A percentile compares a stretch with the other conserved stretches of the same genome.
Conservation (phyloP, 192 early-diverging fungal species). For the Dissophora globulifera region DNA sequence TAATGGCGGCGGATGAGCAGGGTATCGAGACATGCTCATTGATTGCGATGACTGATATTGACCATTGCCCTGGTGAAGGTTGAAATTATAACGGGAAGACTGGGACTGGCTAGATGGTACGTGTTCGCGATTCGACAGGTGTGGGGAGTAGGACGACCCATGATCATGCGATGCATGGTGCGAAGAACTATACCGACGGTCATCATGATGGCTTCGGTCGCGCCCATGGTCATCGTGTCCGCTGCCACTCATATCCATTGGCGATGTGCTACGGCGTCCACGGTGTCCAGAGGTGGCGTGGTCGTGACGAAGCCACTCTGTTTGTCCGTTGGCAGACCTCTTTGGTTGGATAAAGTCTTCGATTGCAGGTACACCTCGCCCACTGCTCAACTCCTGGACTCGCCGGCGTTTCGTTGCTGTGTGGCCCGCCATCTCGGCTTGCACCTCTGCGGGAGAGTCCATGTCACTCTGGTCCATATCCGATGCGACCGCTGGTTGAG, state of each 20-base stretch:
- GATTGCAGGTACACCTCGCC: conserved; percentile 54
- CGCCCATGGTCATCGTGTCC: conserved; percentile 4
- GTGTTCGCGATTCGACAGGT: neutral
- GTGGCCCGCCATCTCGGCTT: conserved; percentile 10
- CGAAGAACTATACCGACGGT: neutral
- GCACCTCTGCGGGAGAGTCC: neutral
- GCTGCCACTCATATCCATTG: conserved; percentile 30
- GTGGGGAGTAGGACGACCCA: conserved; percentile 11
- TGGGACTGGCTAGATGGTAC: neutral
- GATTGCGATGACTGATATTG: conserved; percentile 38
- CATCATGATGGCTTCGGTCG: neutral
- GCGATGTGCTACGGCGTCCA: conserved; percentile 34
- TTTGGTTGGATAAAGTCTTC: conserved; percentile 64
- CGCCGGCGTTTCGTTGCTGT: conserved; percentile 30
- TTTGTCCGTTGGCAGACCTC: conserved; percentile 48
- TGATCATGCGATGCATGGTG: conserved; percentile 2
- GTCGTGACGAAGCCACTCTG: conserved; percentile 29
- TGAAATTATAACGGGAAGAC: conserved; percentile 12
- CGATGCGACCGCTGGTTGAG: neutral
- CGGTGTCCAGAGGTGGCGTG: too few relatives aligned
- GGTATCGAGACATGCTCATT: conserved; percentile 46
- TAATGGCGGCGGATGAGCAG: conserved; percentile 3
- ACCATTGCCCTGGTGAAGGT: conserved; percentile 23
- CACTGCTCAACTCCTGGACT: conserved; percentile 1
- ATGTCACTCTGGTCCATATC: conserved; percentile 15